Percentiles rank a stretch among this genome's conserved stretches.
These are phyloP conservation scores for Clitoria ternatea DNA, from an alignment of 306 rosid genomes.

Conservation along the genomic window DNA sequence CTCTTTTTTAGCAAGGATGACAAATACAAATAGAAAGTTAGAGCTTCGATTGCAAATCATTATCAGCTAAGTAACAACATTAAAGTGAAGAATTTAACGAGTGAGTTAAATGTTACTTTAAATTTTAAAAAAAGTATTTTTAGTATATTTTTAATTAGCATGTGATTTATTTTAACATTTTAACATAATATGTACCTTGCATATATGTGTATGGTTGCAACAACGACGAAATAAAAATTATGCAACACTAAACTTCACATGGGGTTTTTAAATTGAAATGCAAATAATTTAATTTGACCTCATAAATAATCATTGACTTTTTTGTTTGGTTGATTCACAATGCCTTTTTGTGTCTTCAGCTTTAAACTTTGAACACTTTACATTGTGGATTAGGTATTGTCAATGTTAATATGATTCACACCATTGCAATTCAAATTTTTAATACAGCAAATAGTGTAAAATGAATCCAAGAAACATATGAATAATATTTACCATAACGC, in stretches of 20 bases:
- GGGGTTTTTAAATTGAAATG: not conserved
- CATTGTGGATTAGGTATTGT: not conserved
- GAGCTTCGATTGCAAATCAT: not conserved
- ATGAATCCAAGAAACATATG: too few relatives aligned
- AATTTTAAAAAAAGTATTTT: too few relatives aligned
- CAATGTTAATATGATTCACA: not conserved
- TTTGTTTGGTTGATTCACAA: not conserved
- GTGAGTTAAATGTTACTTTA: too few relatives aligned
- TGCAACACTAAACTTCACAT: not conserved
- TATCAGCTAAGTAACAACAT: not conserved
- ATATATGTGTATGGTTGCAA: too few relatives aligned
- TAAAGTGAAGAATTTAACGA: too few relatives aligned
- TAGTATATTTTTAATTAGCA: not conserved
- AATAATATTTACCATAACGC: too few relatives aligned
- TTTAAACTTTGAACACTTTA: not conserved
- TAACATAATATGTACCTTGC: too few relatives aligned
- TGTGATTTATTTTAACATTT: too few relatives aligned
- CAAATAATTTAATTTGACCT: not conserved
- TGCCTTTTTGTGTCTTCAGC: not conserved
- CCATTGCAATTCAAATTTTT: not conserved
- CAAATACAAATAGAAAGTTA: not conserved
- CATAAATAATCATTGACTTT: not conserved
- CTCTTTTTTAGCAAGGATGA: not conserved
- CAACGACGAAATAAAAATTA: not conserved
- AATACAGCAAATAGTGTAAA: too few relatives aligned